phyloP scores from a whole-genome alignment of 257 asterid species.

The Avicennia marina region DNA sequence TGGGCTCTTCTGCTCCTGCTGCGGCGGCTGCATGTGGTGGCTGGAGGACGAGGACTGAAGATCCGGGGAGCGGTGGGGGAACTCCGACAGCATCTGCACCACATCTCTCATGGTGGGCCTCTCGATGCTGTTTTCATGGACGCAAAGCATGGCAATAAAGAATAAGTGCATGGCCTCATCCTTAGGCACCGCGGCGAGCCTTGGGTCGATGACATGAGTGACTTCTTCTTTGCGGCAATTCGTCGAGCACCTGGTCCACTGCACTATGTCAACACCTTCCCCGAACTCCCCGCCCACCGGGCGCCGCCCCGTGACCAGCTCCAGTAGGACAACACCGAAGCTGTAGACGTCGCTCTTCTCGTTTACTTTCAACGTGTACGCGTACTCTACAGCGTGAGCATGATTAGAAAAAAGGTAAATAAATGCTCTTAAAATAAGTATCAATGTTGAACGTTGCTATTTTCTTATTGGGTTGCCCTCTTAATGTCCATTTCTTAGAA shows the following conservation, averaged over 20 bases:
- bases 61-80: constrained; percentile 50
- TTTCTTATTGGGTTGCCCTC: not conserved
- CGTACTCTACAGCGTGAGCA: constrained; percentile 38
- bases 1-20: too few species aligned
- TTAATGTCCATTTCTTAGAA: too few species aligned
- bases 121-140: constrained; percentile 74
- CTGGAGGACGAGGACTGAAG: constrained; percentile 36
- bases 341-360: constrained; percentile 66
- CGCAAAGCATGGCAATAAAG: constrained; percentile 83
- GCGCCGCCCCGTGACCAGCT: constrained; percentile 47
- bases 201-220: constrained; percentile 48
- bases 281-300: constrained; percentile 60
- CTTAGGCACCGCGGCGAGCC: constrained; percentile 51
- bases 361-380: constrained; percentile 48
- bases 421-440: not conserved
- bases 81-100: constrained; percentile 87
- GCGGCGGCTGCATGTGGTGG: not conserved
- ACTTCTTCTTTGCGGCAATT: constrained; percentile 61
- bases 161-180: constrained; percentile 80
- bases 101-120: constrained; percentile 92
- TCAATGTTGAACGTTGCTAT: not conserved
- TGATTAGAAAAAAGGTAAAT: not conserved
- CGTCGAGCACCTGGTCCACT: constrained; percentile 64
- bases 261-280: constrained; percentile 58
- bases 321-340: constrained; percentile 53